phyloP scores from a whole-genome alignment of 805 yeast genomes.

The Helenozyma baotianmanensis region DNA sequence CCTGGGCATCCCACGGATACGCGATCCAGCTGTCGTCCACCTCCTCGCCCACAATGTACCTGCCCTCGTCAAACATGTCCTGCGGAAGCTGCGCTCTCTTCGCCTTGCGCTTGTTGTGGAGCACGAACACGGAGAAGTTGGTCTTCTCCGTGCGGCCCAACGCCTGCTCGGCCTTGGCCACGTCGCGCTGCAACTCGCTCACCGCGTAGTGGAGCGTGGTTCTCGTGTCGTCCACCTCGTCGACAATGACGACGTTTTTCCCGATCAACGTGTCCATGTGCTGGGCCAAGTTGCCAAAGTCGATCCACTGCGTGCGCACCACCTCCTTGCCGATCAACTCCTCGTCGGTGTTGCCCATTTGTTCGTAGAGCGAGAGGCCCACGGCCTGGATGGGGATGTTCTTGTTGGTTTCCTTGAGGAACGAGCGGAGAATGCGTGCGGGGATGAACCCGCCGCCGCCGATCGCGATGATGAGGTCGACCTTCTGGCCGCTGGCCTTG shows the following conservation, averaged over 20 bases:
- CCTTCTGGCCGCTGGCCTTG: conserved; percentile 28
- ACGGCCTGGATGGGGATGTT: conserved; percentile 18
- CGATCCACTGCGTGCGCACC: conserved; percentile 80
- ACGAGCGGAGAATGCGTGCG: conserved; percentile 16
- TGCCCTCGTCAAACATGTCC: conserved; percentile 53
- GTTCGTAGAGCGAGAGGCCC: conserved; percentile 17
- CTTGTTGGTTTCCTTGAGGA: conserved; percentile 10
- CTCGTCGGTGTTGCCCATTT: conserved; percentile 22
- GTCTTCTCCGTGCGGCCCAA: conserved; percentile 48
- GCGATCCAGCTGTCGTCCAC: conserved; percentile 84
- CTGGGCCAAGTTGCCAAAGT: conserved; percentile 48
- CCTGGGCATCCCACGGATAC: conserved; percentile 81
- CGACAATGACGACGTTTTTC: conserved; percentile 68
- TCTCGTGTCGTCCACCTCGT: conserved; percentile 85
- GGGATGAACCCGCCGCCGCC: conserved; percentile 19
- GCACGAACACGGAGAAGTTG: conserved; percentile 68
- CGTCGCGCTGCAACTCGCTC: conserved; percentile 69
- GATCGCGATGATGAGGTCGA: conserved; percentile 17
- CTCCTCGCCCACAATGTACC: conserved; percentile 68
- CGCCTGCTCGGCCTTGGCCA: conserved; percentile 48
- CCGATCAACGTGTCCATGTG: conserved; percentile 60
- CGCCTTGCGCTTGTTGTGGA: conserved; percentile 70
- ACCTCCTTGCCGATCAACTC: conserved; percentile 42
- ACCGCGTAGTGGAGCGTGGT: conserved; percentile 79
- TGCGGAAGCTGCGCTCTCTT: conserved; percentile 70